Percentiles rank a stretch among this genome's conserved stretches.
Evolutionary conservation across 2,329 filamentous ascomycete species (phyloP).

Genomic region (Colletotrichum sp.): DNA sequence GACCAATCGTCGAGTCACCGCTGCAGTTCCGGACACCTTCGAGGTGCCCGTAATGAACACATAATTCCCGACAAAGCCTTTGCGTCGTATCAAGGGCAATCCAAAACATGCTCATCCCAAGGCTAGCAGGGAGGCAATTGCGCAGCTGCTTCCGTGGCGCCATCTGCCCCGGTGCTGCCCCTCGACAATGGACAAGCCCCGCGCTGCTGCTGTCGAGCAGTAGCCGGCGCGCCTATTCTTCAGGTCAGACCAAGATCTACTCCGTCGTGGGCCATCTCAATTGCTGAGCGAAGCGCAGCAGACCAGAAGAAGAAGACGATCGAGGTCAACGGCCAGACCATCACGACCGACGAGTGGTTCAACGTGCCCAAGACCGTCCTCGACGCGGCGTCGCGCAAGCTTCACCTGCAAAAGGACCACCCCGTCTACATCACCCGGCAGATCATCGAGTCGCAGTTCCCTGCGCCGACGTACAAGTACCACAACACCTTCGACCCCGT

Average conservation of each 20-base stretch:
- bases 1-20: neutral
- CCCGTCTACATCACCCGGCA: slow-evolving; percentile 89
- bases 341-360: slow-evolving; percentile 79
- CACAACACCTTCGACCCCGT: slow-evolving; percentile 84
- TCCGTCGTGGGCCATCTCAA: neutral
- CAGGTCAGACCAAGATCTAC: slow-evolving; percentile 22
- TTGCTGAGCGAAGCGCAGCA: neutral
- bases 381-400: slow-evolving; percentile 72
- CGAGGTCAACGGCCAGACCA: slow-evolving; percentile 66
- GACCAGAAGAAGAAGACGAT: slow-evolving; percentile 40
- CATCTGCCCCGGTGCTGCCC: neutral
- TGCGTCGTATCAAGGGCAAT: neutral
- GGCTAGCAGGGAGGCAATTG: slow-evolving; percentile 16
- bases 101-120: slow-evolving; percentile 5
- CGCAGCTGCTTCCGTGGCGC: slow-evolving; percentile 15
- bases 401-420: slow-evolving; percentile 93
- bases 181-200: neutral
- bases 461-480: slow-evolving; percentile 72
- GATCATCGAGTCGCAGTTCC: slow-evolving; percentile 91
- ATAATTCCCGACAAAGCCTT: neutral
- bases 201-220: neutral
- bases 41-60: slow-evolving; percentile 1
- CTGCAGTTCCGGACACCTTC: neutral
- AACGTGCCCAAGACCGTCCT: slow-evolving; percentile 82
- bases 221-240: slow-evolving; percentile 23